Percentiles rank a stretch among this genome's conserved stretches.
Conservation (phyloP, 2,329 filamentous ascomycete species). For the Penicillium olsonii region DNA sequence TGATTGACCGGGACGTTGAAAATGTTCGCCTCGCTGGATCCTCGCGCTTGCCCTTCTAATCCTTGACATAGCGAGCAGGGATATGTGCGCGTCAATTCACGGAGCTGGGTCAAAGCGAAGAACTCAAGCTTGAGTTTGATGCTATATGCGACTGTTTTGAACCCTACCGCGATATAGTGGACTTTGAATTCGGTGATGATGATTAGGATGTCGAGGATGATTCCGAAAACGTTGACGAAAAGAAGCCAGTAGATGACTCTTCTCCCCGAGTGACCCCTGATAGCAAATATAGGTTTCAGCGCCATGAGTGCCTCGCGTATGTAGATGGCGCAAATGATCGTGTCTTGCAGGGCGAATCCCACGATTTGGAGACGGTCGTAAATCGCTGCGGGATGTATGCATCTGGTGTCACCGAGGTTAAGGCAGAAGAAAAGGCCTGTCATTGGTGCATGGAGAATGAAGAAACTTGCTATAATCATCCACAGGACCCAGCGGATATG, state of each 20-base stretch:
- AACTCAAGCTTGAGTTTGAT: conserved; percentile 50
- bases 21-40: conserved; percentile 17
- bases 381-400: conserved; percentile 17
- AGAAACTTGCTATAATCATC: conserved; percentile 42
- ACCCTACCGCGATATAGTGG: conserved; percentile 38
- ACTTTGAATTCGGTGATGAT: conserved; percentile 36
- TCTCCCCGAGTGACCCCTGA: conserved; percentile 39
- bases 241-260: conserved; percentile 47
- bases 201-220: conserved; percentile 39
- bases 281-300: conserved; percentile 41
- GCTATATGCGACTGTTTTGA: conserved; percentile 44
- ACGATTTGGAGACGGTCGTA: conserved; percentile 53
- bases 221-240: conserved; percentile 45
- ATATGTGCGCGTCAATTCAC: conserved; percentile 27
- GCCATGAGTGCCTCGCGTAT: conserved; percentile 50
- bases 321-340: conserved; percentile 53
- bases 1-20: conserved; percentile 10
- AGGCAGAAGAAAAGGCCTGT: conserved; percentile 6
- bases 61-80: conserved; percentile 14
- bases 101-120: conserved; percentile 41
- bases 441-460: conserved; percentile 6
- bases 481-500: conserved; percentile 38
- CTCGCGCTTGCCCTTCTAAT: neutral
- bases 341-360: conserved; percentile 54
- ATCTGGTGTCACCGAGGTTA: conserved; percentile 14